Evolutionary conservation across 257 asterid genomes (phyloP).

Genomic region (Solanum corneliomulleri): DNA sequence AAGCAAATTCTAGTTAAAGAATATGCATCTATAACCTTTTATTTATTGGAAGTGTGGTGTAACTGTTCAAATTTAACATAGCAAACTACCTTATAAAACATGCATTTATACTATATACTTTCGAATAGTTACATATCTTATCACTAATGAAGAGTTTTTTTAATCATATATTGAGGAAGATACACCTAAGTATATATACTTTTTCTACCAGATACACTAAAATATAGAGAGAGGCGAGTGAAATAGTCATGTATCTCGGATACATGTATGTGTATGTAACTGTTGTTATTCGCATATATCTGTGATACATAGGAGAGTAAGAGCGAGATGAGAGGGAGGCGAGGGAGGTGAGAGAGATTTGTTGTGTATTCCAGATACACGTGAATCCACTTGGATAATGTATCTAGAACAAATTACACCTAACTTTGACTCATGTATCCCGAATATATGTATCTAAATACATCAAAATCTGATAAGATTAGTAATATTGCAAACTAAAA

Average conservation of each 20-base stretch:
- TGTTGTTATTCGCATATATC: neutral
- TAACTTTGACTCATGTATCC: no score
- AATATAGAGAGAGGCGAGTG: neutral
- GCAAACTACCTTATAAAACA: no score
- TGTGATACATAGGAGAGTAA: rapidly evolving
- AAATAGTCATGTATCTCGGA: neutral
- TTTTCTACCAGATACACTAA: no score
- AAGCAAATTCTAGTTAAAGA: neutral
- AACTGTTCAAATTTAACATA: neutral
- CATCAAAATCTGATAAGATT: rapidly evolving
- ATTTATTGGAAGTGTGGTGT: neutral
- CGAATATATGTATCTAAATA: rapidly evolving
- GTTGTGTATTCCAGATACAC: neutral
- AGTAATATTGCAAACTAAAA: no score
- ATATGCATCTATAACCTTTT: neutral
- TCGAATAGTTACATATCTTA: rapidly evolving
- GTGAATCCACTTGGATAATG: neutral
- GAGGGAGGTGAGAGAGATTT: neutral
- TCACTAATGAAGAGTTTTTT: no score
- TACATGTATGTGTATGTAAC: no score
- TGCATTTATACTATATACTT: no score
- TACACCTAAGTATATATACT: rapidly evolving
- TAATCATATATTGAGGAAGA: neutral
- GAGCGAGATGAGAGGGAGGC: neutral
- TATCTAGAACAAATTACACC: no score